Conservation (phyloP, 306 rosid species). For the Pueraria montana region DNA sequence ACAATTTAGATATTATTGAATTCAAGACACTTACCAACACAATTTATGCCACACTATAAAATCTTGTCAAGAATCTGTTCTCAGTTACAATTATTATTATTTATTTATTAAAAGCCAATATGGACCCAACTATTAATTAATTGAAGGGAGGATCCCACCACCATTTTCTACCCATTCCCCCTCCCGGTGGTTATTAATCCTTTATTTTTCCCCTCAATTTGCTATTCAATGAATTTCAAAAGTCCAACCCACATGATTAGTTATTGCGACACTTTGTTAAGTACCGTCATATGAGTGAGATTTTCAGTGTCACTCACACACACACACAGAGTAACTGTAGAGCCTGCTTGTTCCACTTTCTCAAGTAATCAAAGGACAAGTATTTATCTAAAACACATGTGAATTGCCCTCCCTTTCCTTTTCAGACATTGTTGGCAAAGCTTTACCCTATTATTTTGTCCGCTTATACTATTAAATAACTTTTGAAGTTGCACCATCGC, state of each 20-base stretch:
- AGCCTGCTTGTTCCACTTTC: conserved; percentile 51
- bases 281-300: conserved; percentile 13
- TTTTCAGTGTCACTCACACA: conserved; percentile 21
- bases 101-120: conserved; percentile 36
- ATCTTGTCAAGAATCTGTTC: conserved; percentile 49
- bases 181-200: neutral
- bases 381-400: conserved; percentile 31
- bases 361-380: conserved; percentile 39
- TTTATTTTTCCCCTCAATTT: neutral
- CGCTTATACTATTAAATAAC: conserved; percentile 29
- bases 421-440: conserved; percentile 47
- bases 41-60: conserved; percentile 38
- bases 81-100: conserved; percentile 18
- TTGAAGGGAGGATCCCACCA: conserved; percentile 44
- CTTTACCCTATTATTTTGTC: conserved; percentile 28
- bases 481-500: conserved; percentile 3
- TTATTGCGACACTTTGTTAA: conserved; percentile 33
- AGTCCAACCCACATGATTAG: conserved; percentile 53
- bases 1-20: conserved; percentile 41
- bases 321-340: conserved; percentile 35
- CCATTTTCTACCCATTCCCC: conserved; percentile 49
- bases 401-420: conserved; percentile 43
- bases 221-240: conserved; percentile 38
- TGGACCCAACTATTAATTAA: conserved; percentile 44
- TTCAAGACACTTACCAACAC: conserved; percentile 46